Evolutionary conservation across 306 rosid species (phyloP).

Genomic region (Citrullus colocynthis): DNA sequence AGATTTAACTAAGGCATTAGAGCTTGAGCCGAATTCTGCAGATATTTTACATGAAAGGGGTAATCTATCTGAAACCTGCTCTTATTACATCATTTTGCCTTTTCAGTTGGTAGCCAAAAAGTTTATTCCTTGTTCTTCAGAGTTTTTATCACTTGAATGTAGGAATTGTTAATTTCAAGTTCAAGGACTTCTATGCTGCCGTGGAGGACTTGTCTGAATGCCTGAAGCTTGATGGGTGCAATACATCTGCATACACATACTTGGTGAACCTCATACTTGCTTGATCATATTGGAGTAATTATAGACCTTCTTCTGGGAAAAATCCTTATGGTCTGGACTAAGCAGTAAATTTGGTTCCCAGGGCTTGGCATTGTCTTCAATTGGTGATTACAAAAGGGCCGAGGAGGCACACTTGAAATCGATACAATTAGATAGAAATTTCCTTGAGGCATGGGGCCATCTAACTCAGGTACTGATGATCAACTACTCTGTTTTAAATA

Average conservation of each 20-base stretch:
- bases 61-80: conserved; percentile 18
- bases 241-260: conserved; percentile 68
- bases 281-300: background rate
- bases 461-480: conserved; percentile 54
- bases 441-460: conserved; percentile 83
- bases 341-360: conserved; percentile 19
- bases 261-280: conserved; percentile 42
- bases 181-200: conserved; percentile 61
- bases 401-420: conserved; percentile 79
- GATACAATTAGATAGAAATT: conserved; percentile 53
- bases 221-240: conserved; percentile 56
- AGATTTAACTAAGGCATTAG: conserved; percentile 81
- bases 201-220: conserved; percentile 66
- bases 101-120: conserved; percentile 1
- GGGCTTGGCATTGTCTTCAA: conserved; percentile 78
- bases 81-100: background rate
- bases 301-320: background rate
- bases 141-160: conserved; percentile 12
- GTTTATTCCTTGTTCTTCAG: background rate
- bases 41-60: conserved; percentile 93
- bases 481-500: conserved; percentile 3
- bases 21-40: conserved; percentile 62
- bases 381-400: conserved; percentile 67
- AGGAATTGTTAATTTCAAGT: conserved; percentile 82
- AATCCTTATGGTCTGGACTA: conserved; percentile 9